A percentile compares a stretch with the other conserved stretches of the same genome.
Evolutionary conservation across 75 land plant genomes (phyloP).

Genomic region (Gnetum montanum): DNA sequence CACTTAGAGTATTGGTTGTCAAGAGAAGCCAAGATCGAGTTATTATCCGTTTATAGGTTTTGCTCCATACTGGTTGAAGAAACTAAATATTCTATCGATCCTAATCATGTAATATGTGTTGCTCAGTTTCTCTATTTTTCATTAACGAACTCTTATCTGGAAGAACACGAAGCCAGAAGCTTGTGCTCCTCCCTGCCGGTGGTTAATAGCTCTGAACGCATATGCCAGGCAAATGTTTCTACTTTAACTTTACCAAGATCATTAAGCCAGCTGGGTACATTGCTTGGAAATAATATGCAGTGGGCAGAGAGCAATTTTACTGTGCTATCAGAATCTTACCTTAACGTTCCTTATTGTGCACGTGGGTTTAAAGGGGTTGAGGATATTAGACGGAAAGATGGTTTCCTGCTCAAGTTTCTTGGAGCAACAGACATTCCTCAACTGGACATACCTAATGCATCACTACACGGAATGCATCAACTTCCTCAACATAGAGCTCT

Average conservation of each 20-base stretch:
- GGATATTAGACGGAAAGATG: conserved; percentile 8
- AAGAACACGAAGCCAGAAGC: neutral
- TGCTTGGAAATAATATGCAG: conserved; percentile 32
- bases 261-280: conserved; percentile 24
- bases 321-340: conserved; percentile 19
- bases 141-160: neutral
- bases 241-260: no score
- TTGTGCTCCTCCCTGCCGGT: conserved; percentile 23
- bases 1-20: conserved; percentile 20
- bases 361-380: neutral
- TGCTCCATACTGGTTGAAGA: neutral
- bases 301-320: conserved; percentile 16
- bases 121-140: conserved; percentile 40
- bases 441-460: conserved; percentile 27
- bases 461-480: conserved; percentile 7
- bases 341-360: conserved; percentile 7
- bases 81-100: conserved; percentile 1
- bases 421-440: conserved; percentile 34
- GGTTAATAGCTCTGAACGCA: conserved; percentile 18
- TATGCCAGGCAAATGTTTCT: neutral
- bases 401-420: conserved; percentile 11
- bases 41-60: conserved; percentile 7
- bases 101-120: conserved; percentile 9
- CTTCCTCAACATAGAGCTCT: conserved; percentile 21
- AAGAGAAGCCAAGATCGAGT: conserved; percentile 2